Evolutionary conservation across 2,329 filamentous ascomycete species (phyloP).

Genomic region (Aspergillus novoparasiticus): DNA sequence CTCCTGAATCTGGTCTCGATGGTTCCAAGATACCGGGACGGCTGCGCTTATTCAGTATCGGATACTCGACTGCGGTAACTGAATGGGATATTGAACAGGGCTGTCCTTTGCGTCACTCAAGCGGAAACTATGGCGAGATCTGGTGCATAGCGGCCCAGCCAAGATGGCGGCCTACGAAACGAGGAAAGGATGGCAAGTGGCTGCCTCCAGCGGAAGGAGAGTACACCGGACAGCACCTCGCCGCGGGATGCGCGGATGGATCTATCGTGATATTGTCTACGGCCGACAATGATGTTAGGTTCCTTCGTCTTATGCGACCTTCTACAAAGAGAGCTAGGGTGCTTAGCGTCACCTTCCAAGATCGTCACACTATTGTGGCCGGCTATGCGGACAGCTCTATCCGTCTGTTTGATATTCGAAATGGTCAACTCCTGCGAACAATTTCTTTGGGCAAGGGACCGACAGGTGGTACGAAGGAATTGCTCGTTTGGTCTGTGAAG

Average conservation of each 20-base stretch:
- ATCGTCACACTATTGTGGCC: constrained; percentile 77
- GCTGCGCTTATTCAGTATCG: constrained; percentile 91
- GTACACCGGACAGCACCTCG: constrained; percentile 63
- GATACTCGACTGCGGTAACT: constrained; percentile 86
- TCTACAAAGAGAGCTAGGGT: constrained; percentile 84
- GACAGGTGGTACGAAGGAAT: constrained; percentile 75
- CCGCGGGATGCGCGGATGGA: constrained; percentile 89
- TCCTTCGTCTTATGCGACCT: constrained; percentile 74
- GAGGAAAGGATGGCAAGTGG: constrained; percentile 39
- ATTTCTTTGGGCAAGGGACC: constrained; percentile 85
- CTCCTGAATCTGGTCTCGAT: constrained; percentile 64
- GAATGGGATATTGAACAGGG: constrained; percentile 91
- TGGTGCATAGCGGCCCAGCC: constrained; percentile 96
- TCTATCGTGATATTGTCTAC: constrained; percentile 85
- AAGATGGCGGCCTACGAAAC: constrained; percentile 46
- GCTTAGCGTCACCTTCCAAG: constrained; percentile 88
- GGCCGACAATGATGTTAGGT: constrained; percentile 78
- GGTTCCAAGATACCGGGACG: constrained; percentile 66
- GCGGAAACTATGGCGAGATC: constrained; percentile 91
- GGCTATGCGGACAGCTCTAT: constrained; percentile 98
- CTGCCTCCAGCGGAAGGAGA: constrained; percentile 40
- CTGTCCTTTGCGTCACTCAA: constrained; percentile 76
- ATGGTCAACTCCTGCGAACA: constrained; percentile 71
- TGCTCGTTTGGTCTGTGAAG: constrained; percentile 92
- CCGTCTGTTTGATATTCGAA: constrained; percentile 82